Conservation (phyloP, 2,329 filamentous ascomycete genomes). For the Neofusicoccum kwambonambiense region DNA sequence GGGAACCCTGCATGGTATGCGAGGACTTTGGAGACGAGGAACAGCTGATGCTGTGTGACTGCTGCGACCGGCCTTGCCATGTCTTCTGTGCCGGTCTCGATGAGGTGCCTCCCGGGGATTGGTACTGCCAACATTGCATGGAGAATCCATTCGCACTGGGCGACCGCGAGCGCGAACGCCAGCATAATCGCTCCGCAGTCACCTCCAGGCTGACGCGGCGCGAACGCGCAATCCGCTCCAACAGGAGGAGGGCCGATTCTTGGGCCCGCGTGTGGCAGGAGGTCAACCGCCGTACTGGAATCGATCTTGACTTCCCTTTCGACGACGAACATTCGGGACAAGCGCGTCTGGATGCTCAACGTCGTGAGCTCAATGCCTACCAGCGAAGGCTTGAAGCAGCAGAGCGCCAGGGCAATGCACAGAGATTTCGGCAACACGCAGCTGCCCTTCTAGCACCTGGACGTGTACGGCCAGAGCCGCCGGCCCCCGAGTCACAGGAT, state of each 20-base stretch:
- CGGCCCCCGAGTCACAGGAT: conserved; percentile 71
- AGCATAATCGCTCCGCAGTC: conserved; percentile 29
- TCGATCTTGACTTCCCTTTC: conserved; percentile 84
- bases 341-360: conserved; percentile 35
- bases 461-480: conserved; percentile 37
- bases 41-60: conserved; percentile 83
- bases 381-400: conserved; percentile 81
- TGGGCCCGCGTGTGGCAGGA: conserved; percentile 85
- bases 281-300: conserved; percentile 73
- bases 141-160: conserved; percentile 38
- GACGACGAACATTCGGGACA: conserved; percentile 58
- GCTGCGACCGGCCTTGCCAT: conserved; percentile 86
- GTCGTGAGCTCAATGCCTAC: conserved; percentile 68
- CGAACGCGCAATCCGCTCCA: conserved; percentile 16
- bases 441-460: conserved; percentile 56
- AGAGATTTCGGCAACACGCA: conserved; percentile 69
- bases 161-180: conserved; percentile 27
- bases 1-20: conserved; percentile 79
- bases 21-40: conserved; percentile 78
- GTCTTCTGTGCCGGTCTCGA: conserved; percentile 87
- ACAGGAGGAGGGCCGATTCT: conserved; percentile 31
- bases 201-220: conserved; percentile 30
- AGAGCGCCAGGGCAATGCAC: conserved; percentile 71
- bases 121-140: conserved; percentile 87
- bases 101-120: conserved; percentile 70